Percentiles rank a stretch among this genome's conserved stretches.
phyloP scores from a whole-genome alignment of 2,329 filamentous ascomycete species.

The Neobulgaria alba region DNA sequence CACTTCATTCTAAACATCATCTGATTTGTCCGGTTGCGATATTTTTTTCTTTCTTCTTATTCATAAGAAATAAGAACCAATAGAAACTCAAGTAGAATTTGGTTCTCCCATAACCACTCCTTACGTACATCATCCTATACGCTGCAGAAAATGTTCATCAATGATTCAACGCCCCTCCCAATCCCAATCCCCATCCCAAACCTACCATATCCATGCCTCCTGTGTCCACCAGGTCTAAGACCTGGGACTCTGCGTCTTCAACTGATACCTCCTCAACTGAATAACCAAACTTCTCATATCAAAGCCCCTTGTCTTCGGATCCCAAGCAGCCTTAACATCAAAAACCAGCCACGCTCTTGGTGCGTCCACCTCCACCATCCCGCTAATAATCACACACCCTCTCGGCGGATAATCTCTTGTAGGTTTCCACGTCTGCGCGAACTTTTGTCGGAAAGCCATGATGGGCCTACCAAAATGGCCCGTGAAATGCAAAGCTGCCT shows the following conservation, averaged over 20 bases:
- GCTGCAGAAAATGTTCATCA: no score
- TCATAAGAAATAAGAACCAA: no score
- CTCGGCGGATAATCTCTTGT: constrained; percentile 36
- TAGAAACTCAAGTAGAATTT: no score
- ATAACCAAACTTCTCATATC: constrained; percentile 30
- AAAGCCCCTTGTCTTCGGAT: constrained; percentile 41
- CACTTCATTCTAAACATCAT: no score
- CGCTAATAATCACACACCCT: constrained; percentile 44
- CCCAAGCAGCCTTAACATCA: constrained; percentile 45
- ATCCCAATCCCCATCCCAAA: no score
- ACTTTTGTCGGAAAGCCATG: constrained; percentile 22
- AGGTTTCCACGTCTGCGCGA: constrained; percentile 38
- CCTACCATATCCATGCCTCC: no score
- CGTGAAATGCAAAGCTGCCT: constrained; percentile 10
- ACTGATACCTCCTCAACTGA: constrained; percentile 36
- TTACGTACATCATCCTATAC: no score
- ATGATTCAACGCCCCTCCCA: no score
- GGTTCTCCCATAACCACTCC: no score
- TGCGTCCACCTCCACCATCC: constrained; percentile 45
- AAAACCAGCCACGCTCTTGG: constrained; percentile 39
- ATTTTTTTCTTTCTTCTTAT: no score
- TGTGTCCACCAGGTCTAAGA: no score
- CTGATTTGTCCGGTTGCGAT: no score
- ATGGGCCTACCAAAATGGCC: constrained; percentile 21
- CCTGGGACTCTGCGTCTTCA: constrained; percentile 31